These are phyloP conservation scores for Wickerhamiella parazyma DNA, from an alignment of 805 yeast species.

Conservation along the genomic window DNA sequence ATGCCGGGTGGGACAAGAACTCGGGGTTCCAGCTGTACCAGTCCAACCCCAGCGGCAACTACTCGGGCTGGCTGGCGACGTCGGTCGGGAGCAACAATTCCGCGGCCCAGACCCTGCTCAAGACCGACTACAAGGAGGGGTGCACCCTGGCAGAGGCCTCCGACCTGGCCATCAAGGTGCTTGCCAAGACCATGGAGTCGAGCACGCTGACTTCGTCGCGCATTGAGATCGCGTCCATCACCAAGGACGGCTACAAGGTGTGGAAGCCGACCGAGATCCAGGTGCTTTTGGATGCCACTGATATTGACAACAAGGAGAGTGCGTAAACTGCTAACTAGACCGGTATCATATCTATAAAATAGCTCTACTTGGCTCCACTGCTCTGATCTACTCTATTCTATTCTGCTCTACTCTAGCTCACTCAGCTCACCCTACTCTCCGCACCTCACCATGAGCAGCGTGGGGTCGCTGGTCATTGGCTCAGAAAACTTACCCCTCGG, in stretches of 20 bases:
- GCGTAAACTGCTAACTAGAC: too few relatives aligned
- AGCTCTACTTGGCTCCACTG: neutral
- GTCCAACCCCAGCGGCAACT: constrained; percentile 94
- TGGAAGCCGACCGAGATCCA: constrained; percentile 76
- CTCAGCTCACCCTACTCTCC: neutral
- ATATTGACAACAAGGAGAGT: constrained; percentile 40
- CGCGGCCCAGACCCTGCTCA: constrained; percentile 88
- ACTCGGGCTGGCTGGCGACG: constrained; percentile 97
- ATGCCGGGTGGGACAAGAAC: constrained; percentile 88
- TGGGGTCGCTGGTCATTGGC: constrained; percentile 16
- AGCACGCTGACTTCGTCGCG: constrained; percentile 77
- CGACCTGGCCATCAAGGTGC: constrained; percentile 76
- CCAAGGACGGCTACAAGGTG: constrained; percentile 49
- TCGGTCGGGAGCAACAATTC: constrained; percentile 92
- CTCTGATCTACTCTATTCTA: neutral
- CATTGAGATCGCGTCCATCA: constrained; percentile 79
- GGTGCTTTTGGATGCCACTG: constrained; percentile 52
- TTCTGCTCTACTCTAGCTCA: too few relatives aligned
- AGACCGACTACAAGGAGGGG: constrained; percentile 87
- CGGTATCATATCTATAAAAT: too few relatives aligned
- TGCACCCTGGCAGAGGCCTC: constrained; percentile 55
- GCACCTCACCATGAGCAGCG: constrained; percentile 3
- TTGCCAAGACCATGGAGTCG: constrained; percentile 87
- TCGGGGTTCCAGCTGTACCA: constrained; percentile 86
- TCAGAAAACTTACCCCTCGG: constrained; percentile 52